Percentiles rank a stretch among this genome's conserved stretches.
Evolutionary conservation across 495 filamentous ascomycete genomes (phyloP).

Genomic region (Podospora anserina): DNA sequence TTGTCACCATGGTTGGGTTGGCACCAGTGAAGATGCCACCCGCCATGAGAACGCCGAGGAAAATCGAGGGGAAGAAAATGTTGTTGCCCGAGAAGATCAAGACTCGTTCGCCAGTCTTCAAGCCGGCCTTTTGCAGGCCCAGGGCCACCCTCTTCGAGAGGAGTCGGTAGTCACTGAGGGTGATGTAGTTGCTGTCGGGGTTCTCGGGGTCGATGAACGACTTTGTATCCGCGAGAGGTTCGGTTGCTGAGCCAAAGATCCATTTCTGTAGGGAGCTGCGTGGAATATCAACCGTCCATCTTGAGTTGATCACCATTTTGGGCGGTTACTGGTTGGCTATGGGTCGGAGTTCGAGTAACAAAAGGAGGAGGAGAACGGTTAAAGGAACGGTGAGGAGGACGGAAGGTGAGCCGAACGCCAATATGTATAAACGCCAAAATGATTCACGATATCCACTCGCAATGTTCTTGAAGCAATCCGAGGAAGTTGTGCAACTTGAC

Average conservation of each 20-base stretch:
- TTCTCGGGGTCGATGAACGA: constrained; percentile 57
- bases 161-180: constrained; percentile 54
- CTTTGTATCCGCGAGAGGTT: constrained; percentile 34
- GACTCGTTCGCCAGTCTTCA: constrained; percentile 67
- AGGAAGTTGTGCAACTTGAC: not conserved
- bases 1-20: constrained; percentile 67
- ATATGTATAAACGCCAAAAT: not conserved
- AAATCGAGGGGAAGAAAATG: constrained; percentile 68
- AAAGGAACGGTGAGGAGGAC: not conserved
- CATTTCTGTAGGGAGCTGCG: constrained; percentile 40
- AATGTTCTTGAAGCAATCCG: not conserved
- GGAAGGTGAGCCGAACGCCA: not conserved
- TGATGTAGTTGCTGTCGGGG: constrained; percentile 44
- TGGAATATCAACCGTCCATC: constrained; percentile 42
- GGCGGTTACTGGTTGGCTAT: not conserved
- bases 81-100: constrained; percentile 70
- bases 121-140: constrained; percentile 62
- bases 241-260: constrained; percentile 35
- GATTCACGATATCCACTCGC: not conserved
- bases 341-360: not conserved
- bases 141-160: constrained; percentile 69
- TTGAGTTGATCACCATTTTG: constrained; percentile 43
- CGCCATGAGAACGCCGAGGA: constrained; percentile 72
- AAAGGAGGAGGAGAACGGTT: not conserved
- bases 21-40: constrained; percentile 78